These are phyloP conservation scores for Neoboletus subvelutipes DNA, from an alignment of 768 basidiomycete species.

Conservation along the genomic window DNA sequence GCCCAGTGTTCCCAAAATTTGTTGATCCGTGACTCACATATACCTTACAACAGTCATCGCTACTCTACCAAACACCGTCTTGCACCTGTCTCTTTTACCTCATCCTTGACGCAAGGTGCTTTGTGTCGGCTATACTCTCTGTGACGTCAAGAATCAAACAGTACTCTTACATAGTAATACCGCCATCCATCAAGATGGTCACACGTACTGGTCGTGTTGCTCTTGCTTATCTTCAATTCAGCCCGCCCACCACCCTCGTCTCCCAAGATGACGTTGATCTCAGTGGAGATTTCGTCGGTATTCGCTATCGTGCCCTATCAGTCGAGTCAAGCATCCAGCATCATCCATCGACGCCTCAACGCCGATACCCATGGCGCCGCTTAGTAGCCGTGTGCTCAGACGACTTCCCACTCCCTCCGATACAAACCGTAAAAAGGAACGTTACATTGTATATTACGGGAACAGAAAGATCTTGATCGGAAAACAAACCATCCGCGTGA, in stretches of 20 bases:
- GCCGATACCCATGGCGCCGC: not conserved
- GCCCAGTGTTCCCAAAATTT: not conserved
- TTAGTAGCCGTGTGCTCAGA: not conserved
- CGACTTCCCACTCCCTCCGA: not conserved
- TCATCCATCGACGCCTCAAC: not conserved
- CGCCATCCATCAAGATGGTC: not conserved
- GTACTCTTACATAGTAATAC: not conserved
- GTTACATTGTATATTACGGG: not conserved
- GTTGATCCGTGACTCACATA: not conserved
- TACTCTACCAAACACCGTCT: not conserved
- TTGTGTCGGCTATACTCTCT: not conserved
- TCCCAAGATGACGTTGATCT: not conserved
- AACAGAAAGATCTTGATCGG: not conserved
- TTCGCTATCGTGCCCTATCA: not conserved
- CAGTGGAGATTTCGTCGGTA: not conserved
- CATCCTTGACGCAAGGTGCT: not conserved
- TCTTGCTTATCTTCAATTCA: not conserved
- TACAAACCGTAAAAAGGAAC: not conserved
- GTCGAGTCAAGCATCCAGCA: not conserved
- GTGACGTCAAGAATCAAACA: not conserved
- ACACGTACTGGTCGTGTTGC: not conserved
- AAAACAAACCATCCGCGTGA: not conserved
- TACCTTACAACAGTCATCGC: not conserved
- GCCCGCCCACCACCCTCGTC: not conserved
- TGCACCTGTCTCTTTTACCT: constrained; percentile 9